Evolutionary conservation across 139 green algal genomes (phyloP), one percentile per base, ranked within the genome.

Genomic region (Micromonas pusilla): DNA sequence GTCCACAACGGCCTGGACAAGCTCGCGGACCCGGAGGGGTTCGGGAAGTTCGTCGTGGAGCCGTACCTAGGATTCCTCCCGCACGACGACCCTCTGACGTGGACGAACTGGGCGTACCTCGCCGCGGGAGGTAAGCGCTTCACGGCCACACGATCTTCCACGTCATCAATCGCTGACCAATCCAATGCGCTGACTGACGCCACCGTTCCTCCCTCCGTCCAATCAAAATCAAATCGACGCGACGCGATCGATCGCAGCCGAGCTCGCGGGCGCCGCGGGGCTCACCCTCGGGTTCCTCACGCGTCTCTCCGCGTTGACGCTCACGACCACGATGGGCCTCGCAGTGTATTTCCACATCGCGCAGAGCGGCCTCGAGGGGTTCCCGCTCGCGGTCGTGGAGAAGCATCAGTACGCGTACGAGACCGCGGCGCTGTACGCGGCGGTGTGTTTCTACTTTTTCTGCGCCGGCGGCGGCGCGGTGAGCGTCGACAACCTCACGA

Each of bases 21-120:
- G 38, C 77, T 81, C 5, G 45, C 30, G 19, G 77, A 76, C 28
- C 77, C 77, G 9, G 77, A 81, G 77, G 77, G 77, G 23, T 81
- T 81, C 77, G 53, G 65, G 4, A 76, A 74, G 45, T 81, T 81
- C 67, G 77, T 81, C 20, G 77, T 81, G 3, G 77, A 66, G 28
- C 52, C 72, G 67, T 77, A 77, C 33, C 38, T 77, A 2, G 16
- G 25, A 9, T 28, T 57, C 52, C 37, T 33, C 9, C 45, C 45
- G 16, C 45, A 57, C 30, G 57, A n/a, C 71, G 19, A 32, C 45
- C 71, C 45, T 9, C 45, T 45, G 13, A 20, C 67, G 33, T 37
- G 5, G 13, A 21, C 20, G 33, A 53, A 19, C 67, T 54, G 26
- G 33, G 13, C 36, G 13, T 75, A 54, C 36, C 25, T 75, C 16